These are phyloP conservation scores for Penicillium sp. DNA, from an alignment of 2,329 filamentous ascomycete species.

Conservation along the genomic window DNA sequence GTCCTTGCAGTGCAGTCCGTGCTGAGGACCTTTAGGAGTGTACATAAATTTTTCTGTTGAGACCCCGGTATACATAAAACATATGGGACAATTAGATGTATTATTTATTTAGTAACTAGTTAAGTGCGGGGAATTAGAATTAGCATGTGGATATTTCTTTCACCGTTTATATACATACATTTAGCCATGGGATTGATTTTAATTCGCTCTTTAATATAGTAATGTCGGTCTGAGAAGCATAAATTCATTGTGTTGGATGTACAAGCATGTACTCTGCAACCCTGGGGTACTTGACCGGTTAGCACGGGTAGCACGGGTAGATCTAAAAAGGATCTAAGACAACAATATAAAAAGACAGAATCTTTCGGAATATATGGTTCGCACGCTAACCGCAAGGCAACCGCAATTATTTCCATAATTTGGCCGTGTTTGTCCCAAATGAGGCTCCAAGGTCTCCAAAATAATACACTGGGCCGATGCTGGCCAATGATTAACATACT, in stretches of 20 bases:
- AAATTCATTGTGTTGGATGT: neutral
- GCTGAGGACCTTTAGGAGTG: neutral
- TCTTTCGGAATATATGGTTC: neutral
- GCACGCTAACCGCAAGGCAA: conserved; percentile 7
- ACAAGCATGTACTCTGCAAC: neutral
- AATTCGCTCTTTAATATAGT: neutral
- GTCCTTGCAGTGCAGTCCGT: neutral
- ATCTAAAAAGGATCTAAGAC: neutral
- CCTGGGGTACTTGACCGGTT: neutral
- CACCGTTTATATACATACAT: neutral
- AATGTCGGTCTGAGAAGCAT: neutral
- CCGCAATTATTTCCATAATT: neutral
- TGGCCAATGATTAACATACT: neutral
- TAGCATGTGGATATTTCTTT: neutral
- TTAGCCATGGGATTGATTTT: neutral
- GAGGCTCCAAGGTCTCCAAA: neutral
- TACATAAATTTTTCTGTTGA: neutral
- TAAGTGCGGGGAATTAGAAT: neutral
- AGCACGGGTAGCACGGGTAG: neutral
- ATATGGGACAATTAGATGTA: neutral
- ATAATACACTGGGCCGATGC: neutral
- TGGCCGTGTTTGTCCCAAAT: neutral
- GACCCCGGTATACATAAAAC: neutral
- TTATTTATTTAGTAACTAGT: neutral
- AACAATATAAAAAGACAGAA: conserved; percentile 1